Evolutionary conservation across 2,329 filamentous ascomycete species (phyloP).

Genomic region (Aspergillus spinulosporus): DNA sequence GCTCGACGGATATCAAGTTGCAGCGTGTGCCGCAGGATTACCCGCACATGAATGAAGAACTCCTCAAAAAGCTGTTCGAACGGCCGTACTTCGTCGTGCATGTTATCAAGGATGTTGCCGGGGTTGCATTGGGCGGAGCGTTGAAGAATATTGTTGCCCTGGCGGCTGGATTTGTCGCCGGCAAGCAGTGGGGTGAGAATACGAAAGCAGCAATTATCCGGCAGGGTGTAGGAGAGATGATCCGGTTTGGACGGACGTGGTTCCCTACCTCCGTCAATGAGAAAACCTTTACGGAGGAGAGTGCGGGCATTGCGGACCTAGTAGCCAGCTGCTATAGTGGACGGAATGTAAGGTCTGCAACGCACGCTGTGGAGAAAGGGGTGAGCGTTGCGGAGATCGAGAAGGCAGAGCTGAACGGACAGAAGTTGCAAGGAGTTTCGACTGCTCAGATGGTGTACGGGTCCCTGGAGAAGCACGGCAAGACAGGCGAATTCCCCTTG

Average conservation of each 20-base stretch:
- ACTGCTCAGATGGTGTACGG: conserved; percentile 17
- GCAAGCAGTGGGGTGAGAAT: conserved; percentile 91
- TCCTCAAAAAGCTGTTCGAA: conserved; percentile 81
- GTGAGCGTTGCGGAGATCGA: conserved; percentile 21
- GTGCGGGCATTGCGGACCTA: conserved; percentile 27
- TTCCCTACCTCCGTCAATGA: conserved; percentile 21
- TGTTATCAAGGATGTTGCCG: conserved; percentile 67
- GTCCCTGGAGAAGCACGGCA: conserved; percentile 18
- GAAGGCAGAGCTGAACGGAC: conserved; percentile 20
- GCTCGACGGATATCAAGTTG: conserved; percentile 64
- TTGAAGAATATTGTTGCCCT: conserved; percentile 93
- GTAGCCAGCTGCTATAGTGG: conserved; percentile 20
- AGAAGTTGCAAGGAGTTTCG: conserved; percentile 22
- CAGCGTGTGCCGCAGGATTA: conserved; percentile 73
- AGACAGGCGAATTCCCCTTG: conserved; percentile 18
- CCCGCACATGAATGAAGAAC: conserved; percentile 75
- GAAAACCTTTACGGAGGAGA: conserved; percentile 23
- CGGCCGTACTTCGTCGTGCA: conserved; percentile 92
- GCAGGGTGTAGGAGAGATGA: conserved; percentile 86
- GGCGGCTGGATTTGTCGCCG: conserved; percentile 87
- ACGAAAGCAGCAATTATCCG: conserved; percentile 94
- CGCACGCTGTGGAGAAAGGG: conserved; percentile 20
- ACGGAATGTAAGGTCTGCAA: conserved; percentile 21
- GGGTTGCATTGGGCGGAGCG: conserved; percentile 67
- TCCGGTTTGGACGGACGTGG: conserved; percentile 68